These are phyloP conservation scores for Austroboletus niveus DNA, from an alignment of 1,284 basidiomycete genomes.

Conservation along the genomic window DNA sequence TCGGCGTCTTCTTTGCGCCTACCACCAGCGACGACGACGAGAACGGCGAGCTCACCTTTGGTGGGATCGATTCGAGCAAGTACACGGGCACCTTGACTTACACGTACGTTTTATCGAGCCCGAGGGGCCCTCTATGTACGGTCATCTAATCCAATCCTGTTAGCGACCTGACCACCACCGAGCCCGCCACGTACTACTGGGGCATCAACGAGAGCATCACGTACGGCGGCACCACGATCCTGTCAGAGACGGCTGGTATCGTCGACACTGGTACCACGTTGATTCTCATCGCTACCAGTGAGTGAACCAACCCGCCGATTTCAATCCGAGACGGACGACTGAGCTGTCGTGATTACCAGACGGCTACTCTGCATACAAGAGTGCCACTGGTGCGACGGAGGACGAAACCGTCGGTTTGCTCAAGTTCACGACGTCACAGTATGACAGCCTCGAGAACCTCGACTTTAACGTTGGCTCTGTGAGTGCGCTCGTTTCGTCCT, in stretches of 20 bases:
- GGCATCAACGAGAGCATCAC: constrained; percentile 59
- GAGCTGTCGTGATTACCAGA: constrained; percentile 29
- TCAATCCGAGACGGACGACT: neutral
- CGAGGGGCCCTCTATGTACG: no score
- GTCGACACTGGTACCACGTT: constrained; percentile 54
- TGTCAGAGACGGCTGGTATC: constrained; percentile 53
- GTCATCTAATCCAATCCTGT: no score
- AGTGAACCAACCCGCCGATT: constrained; percentile 3
- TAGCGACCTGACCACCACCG: no score
- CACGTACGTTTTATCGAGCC: constrained; percentile 29
- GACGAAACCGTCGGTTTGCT: constrained; percentile 46
- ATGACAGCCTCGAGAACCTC: constrained; percentile 39
- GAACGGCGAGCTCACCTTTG: constrained; percentile 48
- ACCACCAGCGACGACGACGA: constrained; percentile 24
- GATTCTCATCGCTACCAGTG: constrained; percentile 38
- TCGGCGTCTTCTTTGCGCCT: constrained; percentile 43
- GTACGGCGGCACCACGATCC: constrained; percentile 48
- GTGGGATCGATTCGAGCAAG: constrained; percentile 48
- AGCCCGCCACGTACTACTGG: constrained; percentile 42
- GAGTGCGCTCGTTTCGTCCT: constrained; percentile 3
- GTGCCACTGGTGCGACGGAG: constrained; percentile 49
- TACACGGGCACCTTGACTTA: constrained; percentile 46
- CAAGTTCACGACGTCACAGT: constrained; percentile 37
- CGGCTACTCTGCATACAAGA: constrained; percentile 50
- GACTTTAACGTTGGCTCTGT: constrained; percentile 43